phyloP scores from a whole-genome alignment of 768 basidiomycete species.

The Pleurotus djamor region DNA sequence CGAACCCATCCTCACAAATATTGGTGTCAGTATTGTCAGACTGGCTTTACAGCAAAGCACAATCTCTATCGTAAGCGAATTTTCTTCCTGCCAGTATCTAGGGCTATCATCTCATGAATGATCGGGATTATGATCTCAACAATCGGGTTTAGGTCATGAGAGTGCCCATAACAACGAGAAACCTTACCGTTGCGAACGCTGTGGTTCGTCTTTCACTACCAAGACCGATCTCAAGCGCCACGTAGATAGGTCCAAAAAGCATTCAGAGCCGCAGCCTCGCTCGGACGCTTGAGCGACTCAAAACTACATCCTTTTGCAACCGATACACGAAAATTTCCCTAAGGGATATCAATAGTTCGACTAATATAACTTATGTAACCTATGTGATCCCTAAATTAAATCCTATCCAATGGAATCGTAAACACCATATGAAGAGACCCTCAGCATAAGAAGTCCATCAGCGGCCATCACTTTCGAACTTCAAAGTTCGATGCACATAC shows the following conservation, averaged over 20 bases:
- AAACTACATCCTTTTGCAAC: too few relatives aligned
- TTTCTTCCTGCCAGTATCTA: not conserved
- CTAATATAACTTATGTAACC: too few relatives aligned
- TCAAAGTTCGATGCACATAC: too few relatives aligned
- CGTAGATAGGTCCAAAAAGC: not conserved
- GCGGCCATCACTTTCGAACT: too few relatives aligned
- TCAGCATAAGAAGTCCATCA: too few relatives aligned
- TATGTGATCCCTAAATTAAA: too few relatives aligned
- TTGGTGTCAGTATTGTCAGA: not conserved
- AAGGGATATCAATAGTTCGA: too few relatives aligned
- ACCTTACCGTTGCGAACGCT: not conserved
- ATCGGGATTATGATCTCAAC: not conserved
- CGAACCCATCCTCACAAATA: not conserved
- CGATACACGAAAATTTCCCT: too few relatives aligned
- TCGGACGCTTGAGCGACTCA: too few relatives aligned
- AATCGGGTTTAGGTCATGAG: not conserved
- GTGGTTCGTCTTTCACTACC: not conserved
- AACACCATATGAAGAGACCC: too few relatives aligned
- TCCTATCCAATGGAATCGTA: too few relatives aligned
- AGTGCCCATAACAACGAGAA: not conserved
- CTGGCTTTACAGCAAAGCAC: constrained; percentile 1
- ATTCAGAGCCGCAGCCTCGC: not conserved
- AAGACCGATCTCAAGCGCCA: not conserved
- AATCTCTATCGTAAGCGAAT: not conserved
- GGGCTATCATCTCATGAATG: too few relatives aligned